Conservation (phyloP, 495 filamentous ascomycete species). For the Neurospora sp. region DNA sequence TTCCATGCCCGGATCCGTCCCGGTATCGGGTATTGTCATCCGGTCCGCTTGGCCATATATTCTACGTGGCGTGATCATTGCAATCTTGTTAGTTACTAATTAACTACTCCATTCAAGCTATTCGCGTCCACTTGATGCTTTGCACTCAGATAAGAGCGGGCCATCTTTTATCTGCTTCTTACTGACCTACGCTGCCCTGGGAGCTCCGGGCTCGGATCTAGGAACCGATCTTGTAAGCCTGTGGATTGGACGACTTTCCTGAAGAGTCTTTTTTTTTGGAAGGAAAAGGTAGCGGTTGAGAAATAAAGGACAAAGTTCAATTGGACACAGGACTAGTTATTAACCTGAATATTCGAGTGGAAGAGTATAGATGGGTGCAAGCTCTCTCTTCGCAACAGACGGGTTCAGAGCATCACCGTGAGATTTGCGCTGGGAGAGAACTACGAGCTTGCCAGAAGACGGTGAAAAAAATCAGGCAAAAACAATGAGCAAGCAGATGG, state of each 20-base stretch:
- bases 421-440: background rate
- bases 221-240: too few relatives aligned
- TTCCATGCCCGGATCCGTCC: background rate
- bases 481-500: background rate
- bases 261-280: too few relatives aligned
- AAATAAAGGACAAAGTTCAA: background rate
- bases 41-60: background rate
- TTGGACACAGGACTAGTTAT: background rate
- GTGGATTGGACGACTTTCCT: too few relatives aligned
- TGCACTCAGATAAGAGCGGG: too few relatives aligned
- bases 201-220: too few relatives aligned
- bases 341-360: too few relatives aligned
- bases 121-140: too few relatives aligned
- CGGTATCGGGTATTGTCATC: background rate
- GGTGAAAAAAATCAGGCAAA: background rate
- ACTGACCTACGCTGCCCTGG: too few relatives aligned
- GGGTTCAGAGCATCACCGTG: background rate
- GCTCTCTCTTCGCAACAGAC: background rate
- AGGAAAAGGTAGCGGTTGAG: background rate
- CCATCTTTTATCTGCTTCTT: too few relatives aligned
- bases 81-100: too few relatives aligned
- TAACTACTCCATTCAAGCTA: too few relatives aligned
- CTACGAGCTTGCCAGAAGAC: background rate
- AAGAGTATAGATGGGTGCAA: background rate
- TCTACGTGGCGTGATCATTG: too few relatives aligned